These are phyloP conservation scores for Hymenoscyphus fraxineus DNA, from an alignment of 2,329 filamentous ascomycete genomes.

Conservation along the genomic window DNA sequence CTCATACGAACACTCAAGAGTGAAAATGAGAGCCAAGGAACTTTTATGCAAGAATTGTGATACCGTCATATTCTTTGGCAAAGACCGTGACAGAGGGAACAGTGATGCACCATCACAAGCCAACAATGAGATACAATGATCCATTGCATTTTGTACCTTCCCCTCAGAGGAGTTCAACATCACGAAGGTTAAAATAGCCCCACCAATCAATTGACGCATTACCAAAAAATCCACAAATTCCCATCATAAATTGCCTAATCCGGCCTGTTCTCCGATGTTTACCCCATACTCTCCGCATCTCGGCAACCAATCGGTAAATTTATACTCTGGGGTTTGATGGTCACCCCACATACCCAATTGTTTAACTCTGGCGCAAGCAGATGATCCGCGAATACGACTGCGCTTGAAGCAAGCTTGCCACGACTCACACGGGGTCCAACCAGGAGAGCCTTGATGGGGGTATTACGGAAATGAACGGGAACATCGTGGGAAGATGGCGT, in stretches of 20 bases:
- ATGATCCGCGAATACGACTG: conserved; percentile 1
- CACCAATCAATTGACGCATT: neutral
- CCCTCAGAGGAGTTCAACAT: neutral
- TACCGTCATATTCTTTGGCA: too few species aligned
- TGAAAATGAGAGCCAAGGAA: too few species aligned
- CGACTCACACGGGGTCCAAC: neutral
- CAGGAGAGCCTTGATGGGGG: neutral
- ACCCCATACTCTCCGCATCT: neutral
- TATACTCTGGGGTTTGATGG: neutral
- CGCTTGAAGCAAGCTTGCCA: neutral
- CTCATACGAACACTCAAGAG: too few species aligned
- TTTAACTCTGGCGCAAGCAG: neutral
- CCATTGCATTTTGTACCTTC: neutral
- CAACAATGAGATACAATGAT: neutral
- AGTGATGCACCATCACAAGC: neutral
- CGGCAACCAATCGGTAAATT: neutral
- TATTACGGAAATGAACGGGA: neutral
- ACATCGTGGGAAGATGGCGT: neutral
- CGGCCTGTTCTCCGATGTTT: neutral
- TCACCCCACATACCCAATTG: neutral
- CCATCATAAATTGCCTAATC: neutral
- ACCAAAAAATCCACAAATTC: neutral
- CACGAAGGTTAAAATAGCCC: neutral
- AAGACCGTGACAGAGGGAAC: too few species aligned
- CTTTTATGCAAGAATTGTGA: too few species aligned